Evolutionary conservation across 2,329 filamentous ascomycete genomes (phyloP), one percentile per base, ranked within the genome.

Genomic region (Coniochaeta sp.): DNA sequence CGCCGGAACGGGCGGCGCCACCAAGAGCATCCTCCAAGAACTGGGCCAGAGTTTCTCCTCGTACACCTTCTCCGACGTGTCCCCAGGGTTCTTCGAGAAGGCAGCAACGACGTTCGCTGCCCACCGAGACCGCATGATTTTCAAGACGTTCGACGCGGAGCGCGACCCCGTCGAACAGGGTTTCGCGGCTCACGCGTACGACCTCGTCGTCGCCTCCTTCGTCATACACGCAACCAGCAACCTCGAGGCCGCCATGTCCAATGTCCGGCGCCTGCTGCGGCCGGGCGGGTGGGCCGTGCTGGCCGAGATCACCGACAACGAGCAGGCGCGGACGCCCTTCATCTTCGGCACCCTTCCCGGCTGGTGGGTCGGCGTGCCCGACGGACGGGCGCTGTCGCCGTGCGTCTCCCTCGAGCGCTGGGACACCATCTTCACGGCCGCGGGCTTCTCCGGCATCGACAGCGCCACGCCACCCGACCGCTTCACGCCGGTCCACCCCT

Each of bases 61-160:
- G 3, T 79, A 79, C 62, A 74, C 73, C 1, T 79, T 69, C 64
- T 78, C 77, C 0, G 76, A 79, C 57, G 70, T 77, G 10, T 73
- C 72, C 1, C 57, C 71, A 4, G 69, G 67, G 16, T 75, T 75
- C 65, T 76, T 79, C 52, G 70, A 72, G n/a, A 62, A 67, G 2
- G 75, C 73, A 0, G n/a, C n/a, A n/a, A n/a, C n/a, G n/a, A n/a
- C n/a, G n/a, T n/a, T n/a, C n/a, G n/a, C n/a, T n/a, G n/a, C n/a
- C n/a, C n/a, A n/a, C n/a, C n/a, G n/a, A n/a, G n/a, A n/a, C n/a
- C 61, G 66, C 57, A 64, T 69, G n/a, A 65, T 62, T 32, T 72
- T 77, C 47, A 60, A 62, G 4, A 50, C 59, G 2, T 66, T 69
- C 54, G 62, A 62, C 30, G 30, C 30, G 2, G 50, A 65, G 2